Conservation (phyloP, 2,329 filamentous ascomycete genomes). For the Beauveria bassiana region DNA sequence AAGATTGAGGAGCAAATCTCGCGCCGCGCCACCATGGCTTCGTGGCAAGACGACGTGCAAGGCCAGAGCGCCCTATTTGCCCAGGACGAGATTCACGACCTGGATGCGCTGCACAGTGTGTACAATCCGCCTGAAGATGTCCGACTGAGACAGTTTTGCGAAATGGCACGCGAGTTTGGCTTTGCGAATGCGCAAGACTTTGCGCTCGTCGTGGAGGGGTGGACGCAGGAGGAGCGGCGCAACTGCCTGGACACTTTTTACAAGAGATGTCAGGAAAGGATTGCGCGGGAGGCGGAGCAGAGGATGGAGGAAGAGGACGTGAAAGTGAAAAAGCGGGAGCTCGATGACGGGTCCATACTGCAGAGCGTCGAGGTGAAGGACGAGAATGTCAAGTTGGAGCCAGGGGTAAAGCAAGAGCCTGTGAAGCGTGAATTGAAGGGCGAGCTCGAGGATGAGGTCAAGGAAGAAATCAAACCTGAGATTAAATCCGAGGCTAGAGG, state of each 20-base stretch:
- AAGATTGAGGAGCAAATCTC: conserved; percentile 83
- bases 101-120: conserved; percentile 25
- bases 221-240: conserved; percentile 76
- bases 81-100: conserved; percentile 25
- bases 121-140: conserved; percentile 73
- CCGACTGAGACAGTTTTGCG: conserved; percentile 76
- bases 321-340: conserved; percentile 4
- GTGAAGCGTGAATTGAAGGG: conserved; percentile 3
- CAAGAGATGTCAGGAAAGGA: conserved; percentile 49
- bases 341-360: not conserved
- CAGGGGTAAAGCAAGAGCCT: not conserved
- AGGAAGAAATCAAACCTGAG: conserved; percentile 3
- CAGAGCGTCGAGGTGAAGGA: conserved; percentile 8
- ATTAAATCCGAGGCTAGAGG: conserved; percentile 12
- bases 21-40: conserved; percentile 60
- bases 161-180: conserved; percentile 74
- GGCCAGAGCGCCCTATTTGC: conserved; percentile 52
- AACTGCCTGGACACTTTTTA: conserved; percentile 80
- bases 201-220: conserved; percentile 81
- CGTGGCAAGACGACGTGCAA: conserved; percentile 32
- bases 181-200: conserved; percentile 74
- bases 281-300: conserved; percentile 25
- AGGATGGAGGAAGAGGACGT: conserved; percentile 3
- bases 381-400: not conserved
- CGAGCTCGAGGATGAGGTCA: conserved; percentile 6